phyloP scores from a whole-genome alignment of 2,329 filamentous ascomycete species.

The Colletotrichum ledebouriae region DNA sequence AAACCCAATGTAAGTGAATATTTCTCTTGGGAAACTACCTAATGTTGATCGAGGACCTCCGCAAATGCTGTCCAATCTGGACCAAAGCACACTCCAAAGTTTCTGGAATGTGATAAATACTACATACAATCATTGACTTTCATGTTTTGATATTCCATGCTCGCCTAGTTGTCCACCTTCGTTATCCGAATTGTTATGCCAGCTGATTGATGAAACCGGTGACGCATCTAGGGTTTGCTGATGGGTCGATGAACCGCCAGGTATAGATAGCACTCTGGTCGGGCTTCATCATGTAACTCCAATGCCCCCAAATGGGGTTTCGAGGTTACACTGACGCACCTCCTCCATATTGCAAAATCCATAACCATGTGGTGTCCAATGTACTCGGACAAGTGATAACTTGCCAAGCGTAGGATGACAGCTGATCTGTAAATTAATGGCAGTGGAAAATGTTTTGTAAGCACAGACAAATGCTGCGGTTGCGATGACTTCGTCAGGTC shows the following conservation, averaged over 20 bases:
- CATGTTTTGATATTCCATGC: constrained; percentile 40
- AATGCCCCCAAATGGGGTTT: constrained; percentile 29
- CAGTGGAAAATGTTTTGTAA: constrained; percentile 61
- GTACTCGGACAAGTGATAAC: constrained; percentile 63
- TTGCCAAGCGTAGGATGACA: constrained; percentile 69
- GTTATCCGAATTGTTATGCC: constrained; percentile 1
- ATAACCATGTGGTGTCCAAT: constrained; percentile 75
- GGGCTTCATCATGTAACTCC: constrained; percentile 33
- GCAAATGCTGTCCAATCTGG: constrained; percentile 39
- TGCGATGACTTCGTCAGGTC: constrained; percentile 50
- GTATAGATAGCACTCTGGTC: constrained; percentile 38
- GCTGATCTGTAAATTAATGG: constrained; percentile 67
- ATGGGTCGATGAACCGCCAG: constrained; percentile 35
- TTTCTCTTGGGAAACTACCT: constrained; percentile 37
- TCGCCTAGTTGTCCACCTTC: constrained; percentile 10
- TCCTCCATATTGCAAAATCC: constrained; percentile 67
- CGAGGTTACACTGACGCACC: constrained; percentile 29
- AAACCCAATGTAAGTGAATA: not conserved
- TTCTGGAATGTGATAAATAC: constrained; percentile 38
- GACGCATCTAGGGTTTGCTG: constrained; percentile 8
- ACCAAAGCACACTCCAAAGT: constrained; percentile 39
- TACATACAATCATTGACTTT: constrained; percentile 42
- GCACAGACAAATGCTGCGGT: constrained; percentile 59
- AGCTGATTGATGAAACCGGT: constrained; percentile 14
- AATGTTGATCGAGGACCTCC: constrained; percentile 40